These are phyloP conservation scores for Setomelanomma holmii DNA, from an alignment of 2,329 filamentous ascomycete species.

Conservation along the genomic window DNA sequence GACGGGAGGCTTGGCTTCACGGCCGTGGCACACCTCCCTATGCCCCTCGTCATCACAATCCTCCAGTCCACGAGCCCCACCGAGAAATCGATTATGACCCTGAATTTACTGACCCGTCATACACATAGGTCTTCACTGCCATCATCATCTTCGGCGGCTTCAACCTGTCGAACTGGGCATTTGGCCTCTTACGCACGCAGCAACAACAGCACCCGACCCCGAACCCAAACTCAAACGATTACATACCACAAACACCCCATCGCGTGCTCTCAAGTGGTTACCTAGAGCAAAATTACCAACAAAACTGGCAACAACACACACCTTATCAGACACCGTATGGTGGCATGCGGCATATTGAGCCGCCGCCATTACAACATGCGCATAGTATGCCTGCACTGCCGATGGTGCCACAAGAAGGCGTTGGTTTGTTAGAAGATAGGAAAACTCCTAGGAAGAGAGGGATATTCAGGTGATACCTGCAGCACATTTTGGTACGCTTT, in stretches of 20 bases:
- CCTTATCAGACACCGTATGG: conserved; percentile 36
- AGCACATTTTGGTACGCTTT: background rate
- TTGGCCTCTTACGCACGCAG: conserved; percentile 61
- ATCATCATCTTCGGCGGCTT: conserved; percentile 60
- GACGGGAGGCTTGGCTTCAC: too few relatives aligned
- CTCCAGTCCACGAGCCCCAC: background rate
- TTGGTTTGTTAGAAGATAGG: conserved; percentile 7
- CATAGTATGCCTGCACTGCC: conserved; percentile 40
- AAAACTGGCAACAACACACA: conserved; percentile 29
- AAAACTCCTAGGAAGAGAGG: conserved; percentile 29
- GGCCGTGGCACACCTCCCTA: too few relatives aligned
- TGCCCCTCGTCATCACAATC: background rate
- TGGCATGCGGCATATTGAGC: conserved; percentile 23
- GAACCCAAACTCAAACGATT: conserved; percentile 29
- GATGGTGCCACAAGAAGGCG: conserved; percentile 13
- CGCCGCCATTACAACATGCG: conserved; percentile 29
- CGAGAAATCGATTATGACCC: background rate
- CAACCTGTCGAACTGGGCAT: conserved; percentile 66
- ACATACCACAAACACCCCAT: conserved; percentile 41
- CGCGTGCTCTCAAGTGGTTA: conserved; percentile 29
- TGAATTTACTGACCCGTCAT: conserved; percentile 13
- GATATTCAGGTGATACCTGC: conserved; percentile 18
- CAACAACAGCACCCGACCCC: conserved; percentile 19
- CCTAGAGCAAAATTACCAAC: conserved; percentile 27
- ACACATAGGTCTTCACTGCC: conserved; percentile 56